Evolutionary conservation across 2,329 filamentous ascomycete genomes (phyloP).

Genomic region (Diaporthe sp.): DNA sequence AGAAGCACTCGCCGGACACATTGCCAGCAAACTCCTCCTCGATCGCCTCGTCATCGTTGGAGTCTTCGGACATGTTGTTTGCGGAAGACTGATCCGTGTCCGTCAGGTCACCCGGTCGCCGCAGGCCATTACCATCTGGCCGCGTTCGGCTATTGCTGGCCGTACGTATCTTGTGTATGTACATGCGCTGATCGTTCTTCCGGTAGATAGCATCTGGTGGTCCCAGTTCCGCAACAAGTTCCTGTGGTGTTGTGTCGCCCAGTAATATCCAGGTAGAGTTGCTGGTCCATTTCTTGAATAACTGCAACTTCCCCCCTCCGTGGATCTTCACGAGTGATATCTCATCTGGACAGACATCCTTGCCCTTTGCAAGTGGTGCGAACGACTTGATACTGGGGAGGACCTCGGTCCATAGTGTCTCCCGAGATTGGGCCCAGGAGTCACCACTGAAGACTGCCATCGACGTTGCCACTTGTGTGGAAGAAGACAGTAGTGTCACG

Average conservation of each 20-base stretch:
- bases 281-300: constrained; percentile 77
- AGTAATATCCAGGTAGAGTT: constrained; percentile 77
- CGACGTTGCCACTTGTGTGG: constrained; percentile 79
- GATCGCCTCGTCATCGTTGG: constrained; percentile 68
- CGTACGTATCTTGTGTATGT: constrained; percentile 78
- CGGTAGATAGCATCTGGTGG: constrained; percentile 94
- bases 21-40: constrained; percentile 65
- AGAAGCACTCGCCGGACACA: constrained; percentile 83
- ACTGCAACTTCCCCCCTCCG: constrained; percentile 81
- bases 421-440: constrained; percentile 88
- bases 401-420: constrained; percentile 78
- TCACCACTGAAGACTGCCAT: constrained; percentile 93
- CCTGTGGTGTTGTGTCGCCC: constrained; percentile 90
- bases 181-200: constrained; percentile 89
- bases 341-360: constrained; percentile 88
- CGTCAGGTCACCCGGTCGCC: constrained; percentile 66
- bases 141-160: constrained; percentile 62
- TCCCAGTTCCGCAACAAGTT: constrained; percentile 88
- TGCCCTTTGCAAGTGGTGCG: constrained; percentile 74
- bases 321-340: constrained; percentile 83
- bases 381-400: constrained; percentile 81
- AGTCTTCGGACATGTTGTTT: constrained; percentile 76
- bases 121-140: constrained; percentile 55
- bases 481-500: constrained; percentile 84
- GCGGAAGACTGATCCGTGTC: constrained; percentile 82